Evolutionary conservation across 768 basidiomycete species (phyloP).

Genomic region (Cubamyces sp.): DNA sequence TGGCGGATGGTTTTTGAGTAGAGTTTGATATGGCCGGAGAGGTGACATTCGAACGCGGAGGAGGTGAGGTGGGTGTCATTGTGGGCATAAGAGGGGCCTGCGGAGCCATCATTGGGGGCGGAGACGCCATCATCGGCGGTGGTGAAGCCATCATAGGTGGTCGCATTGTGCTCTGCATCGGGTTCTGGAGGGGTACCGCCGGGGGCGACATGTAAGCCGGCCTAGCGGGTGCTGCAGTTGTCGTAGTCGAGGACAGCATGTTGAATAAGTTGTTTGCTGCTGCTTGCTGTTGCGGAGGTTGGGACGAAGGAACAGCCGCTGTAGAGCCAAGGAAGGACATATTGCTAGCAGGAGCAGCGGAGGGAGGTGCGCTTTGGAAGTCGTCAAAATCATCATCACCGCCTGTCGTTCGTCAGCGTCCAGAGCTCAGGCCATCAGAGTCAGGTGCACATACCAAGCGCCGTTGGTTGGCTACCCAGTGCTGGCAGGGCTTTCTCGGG

Average conservation of each 20-base stretch:
- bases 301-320: background rate
- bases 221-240: background rate
- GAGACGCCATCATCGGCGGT: conserved; percentile 18
- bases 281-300: conserved; percentile 17
- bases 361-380: conserved; percentile 74
- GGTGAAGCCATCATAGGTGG: conserved; percentile 17
- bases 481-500: conserved; percentile 58
- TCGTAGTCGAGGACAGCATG: conserved; percentile 15
- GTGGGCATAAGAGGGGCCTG: conserved; percentile 17
- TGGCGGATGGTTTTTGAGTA: conserved; percentile 37
- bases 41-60: conserved; percentile 30
- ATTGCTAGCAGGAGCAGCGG: conserved; percentile 23
- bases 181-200: conserved; percentile 25
- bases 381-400: conserved; percentile 85
- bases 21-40: conserved; percentile 23
- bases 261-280: conserved; percentile 22
- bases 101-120: conserved; percentile 7
- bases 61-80: conserved; percentile 34
- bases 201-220: conserved; percentile 26
- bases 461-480: conserved; percentile 34
- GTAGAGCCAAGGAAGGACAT: conserved; percentile 18
- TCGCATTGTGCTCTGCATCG: conserved; percentile 20
- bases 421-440: conserved; percentile 1
- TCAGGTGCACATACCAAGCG: conserved; percentile 15
- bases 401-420: background rate